Evolutionary conservation across 2,329 filamentous ascomycete genomes (phyloP).

Genomic region (Chlorencoelia australis): DNA sequence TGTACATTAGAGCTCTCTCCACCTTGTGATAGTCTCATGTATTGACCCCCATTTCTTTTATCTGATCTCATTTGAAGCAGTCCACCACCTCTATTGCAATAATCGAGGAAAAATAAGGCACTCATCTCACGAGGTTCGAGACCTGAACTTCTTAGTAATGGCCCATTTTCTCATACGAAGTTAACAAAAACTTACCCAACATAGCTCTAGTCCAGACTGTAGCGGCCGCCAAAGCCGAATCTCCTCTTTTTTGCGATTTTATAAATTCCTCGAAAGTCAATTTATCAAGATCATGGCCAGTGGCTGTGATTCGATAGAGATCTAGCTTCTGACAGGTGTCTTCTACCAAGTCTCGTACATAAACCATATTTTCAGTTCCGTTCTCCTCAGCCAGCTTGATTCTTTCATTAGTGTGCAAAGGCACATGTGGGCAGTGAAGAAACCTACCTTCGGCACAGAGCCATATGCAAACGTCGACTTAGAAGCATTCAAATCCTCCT

Average conservation of each 20-base stretch:
- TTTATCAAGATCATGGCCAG: too few relatives aligned
- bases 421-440: too few relatives aligned
- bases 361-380: too few relatives aligned
- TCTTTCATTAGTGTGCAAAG: slow-evolving; percentile 5
- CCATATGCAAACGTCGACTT: too few relatives aligned
- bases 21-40: slow-evolving; percentile 11
- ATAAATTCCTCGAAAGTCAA: slow-evolving; percentile 9
- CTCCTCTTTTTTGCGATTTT: slow-evolving; percentile 4
- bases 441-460: too few relatives aligned
- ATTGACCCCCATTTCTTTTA: slow-evolving; percentile 35
- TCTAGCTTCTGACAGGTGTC: too few relatives aligned
- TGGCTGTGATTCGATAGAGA: too few relatives aligned
- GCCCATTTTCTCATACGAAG: too few relatives aligned
- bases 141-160: too few relatives aligned
- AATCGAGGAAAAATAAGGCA: slow-evolving; percentile 44
- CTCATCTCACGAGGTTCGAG: slow-evolving; percentile 38
- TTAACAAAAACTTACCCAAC: too few relatives aligned
- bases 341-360: too few relatives aligned
- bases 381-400: neutral
- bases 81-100: slow-evolving; percentile 42
- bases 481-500: slow-evolving; percentile 1
- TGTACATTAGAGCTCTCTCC: too few relatives aligned
- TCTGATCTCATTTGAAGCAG: slow-evolving; percentile 43
- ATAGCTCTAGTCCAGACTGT: slow-evolving; percentile 38
- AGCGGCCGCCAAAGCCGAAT: slow-evolving; percentile 23